Base-by-base conservation (phyloP, 1,139 yeast genomes). In the Hyphopichia buzzinii region DNA sequence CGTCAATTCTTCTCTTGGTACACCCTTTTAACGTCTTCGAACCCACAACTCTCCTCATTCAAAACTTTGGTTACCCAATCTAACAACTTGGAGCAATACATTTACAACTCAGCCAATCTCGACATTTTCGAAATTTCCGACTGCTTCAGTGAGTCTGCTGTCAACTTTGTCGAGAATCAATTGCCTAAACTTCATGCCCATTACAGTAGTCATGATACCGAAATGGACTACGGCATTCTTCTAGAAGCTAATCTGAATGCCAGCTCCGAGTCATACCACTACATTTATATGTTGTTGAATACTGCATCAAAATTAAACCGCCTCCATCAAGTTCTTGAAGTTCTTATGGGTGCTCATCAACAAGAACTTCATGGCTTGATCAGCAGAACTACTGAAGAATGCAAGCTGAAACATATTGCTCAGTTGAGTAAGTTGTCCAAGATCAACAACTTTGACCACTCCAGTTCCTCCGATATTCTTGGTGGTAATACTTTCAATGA, bases 251-350 rank as follows among this genome's bases (percentile, higher is more conserved):
- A 55, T 2, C 57, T 54, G 52, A 55, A 43, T 39, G 40, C 54
- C 6, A 43, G 64, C 26, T 54, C 70, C 7, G 76, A 77, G 46
- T 78, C 84, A 7, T 79, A 73, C 50, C 65, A 67, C 39, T 82
- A 82, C 50, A 67, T 82, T 13, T 71, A 76, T 36, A 66, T 73
- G 49, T 59, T 84, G 17, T 60, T 84, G 38, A 71, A 72, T 30
- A 79, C 87, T 0, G 72, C 87, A 2, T 71, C 77, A 23, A 80
- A 75, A 39, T 63, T 88, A 38, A 81, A 82, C 42, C 74, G 82
- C 38, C 66, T 88, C 17, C 79, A 80, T 16, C 77, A 75, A 31
- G 81, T 86, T 2, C 62, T 83, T 17, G 79, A 75, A 27, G 65
- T 77, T 8, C 57, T 89, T 12, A 56, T 67, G 4, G 79, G 55